Conservation (phyloP, 1,284 basidiomycete genomes). For the Mycosarcoma mackinlayi region DNA sequence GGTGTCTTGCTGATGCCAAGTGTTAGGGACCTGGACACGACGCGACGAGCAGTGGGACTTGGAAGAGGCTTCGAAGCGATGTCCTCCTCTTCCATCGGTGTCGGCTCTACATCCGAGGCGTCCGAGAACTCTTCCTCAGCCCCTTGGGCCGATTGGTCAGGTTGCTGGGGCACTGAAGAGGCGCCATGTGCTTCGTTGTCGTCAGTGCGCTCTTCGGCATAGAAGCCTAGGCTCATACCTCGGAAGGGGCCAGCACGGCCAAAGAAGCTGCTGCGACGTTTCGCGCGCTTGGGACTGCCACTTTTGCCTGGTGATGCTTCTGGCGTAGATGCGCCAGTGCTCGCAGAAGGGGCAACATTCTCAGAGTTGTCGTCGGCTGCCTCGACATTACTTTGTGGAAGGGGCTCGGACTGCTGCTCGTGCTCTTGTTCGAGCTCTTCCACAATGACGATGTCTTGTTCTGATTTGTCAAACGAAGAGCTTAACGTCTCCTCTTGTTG, state of each 20-base stretch:
- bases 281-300: slow-evolving; percentile 43
- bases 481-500: slow-evolving; percentile 9
- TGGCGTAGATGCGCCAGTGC: slow-evolving; percentile 6
- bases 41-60: slow-evolving; percentile 9
- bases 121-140: slow-evolving; percentile 19
- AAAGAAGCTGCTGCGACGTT: slow-evolving; percentile 55
- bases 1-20: slow-evolving; percentile 46
- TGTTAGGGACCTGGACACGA: slow-evolving; percentile 14
- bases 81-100: slow-evolving; percentile 27
- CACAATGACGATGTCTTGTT: slow-evolving; percentile 36
- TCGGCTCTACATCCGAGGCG: slow-evolving; percentile 19
- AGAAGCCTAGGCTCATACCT: slow-evolving; percentile 49
- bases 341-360: slow-evolving; percentile 14
- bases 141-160: neutral
- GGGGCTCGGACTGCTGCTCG: too few species aligned
- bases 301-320: slow-evolving; percentile 23
- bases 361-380: slow-evolving; percentile 3
- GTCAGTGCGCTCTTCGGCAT: slow-evolving; percentile 47
- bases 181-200: neutral
- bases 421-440: slow-evolving; percentile 38
- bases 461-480: slow-evolving; percentile 14
- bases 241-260: slow-evolving; percentile 47
- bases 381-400: neutral
- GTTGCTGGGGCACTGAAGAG: slow-evolving; percentile 3
- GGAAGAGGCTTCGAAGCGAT: neutral